A percentile compares a stretch with the other conserved stretches of the same genome.
phyloP scores from a whole-genome alignment of 31 red algal genomes.

The Bonnemaisonia californica region DNA sequence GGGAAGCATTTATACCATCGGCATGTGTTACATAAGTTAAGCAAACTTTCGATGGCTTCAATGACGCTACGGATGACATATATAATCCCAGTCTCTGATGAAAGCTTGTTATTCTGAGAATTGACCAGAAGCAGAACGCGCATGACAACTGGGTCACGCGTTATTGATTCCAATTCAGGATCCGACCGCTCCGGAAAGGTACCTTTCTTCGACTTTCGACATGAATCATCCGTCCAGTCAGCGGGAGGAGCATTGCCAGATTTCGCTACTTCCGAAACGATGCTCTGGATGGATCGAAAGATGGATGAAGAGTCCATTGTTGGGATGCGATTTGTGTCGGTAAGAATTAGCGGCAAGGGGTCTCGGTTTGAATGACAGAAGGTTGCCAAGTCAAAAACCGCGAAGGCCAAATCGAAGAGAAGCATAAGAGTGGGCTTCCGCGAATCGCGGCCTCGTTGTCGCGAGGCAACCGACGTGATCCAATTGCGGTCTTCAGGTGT shows the following conservation, averaged over 20 bases:
- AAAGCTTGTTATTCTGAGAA: background rate
- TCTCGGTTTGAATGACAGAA: background rate
- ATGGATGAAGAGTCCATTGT: background rate
- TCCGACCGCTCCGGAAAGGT: background rate
- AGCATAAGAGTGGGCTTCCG: conserved; percentile 40
- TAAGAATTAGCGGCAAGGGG: background rate
- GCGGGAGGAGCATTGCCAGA: background rate
- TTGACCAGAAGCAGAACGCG: conserved; percentile 15
- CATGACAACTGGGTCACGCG: conserved; percentile 14
- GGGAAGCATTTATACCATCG: conserved; percentile 18
- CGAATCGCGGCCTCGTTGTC: conserved; percentile 33
- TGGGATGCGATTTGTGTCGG: background rate
- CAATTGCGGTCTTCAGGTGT: conserved; percentile 47
- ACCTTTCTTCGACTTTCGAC: background rate
- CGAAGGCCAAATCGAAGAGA: conserved; percentile 31
- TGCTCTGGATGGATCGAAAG: background rate
- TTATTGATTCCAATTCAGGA: background rate
- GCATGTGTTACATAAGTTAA: background rate
- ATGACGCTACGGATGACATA: conserved; percentile 16
- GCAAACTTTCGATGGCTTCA: conserved; percentile 14
- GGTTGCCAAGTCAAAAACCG: conserved; percentile 10
- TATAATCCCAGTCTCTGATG: conserved; percentile 19
- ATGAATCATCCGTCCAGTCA: background rate
- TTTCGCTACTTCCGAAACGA: background rate
- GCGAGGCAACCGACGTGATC: conserved; percentile 26